A percentile compares a stretch with the other conserved stretches of the same genome.
Evolutionary conservation across 257 asterid genomes (phyloP).

Genomic region (Przewalskia tangutica): DNA sequence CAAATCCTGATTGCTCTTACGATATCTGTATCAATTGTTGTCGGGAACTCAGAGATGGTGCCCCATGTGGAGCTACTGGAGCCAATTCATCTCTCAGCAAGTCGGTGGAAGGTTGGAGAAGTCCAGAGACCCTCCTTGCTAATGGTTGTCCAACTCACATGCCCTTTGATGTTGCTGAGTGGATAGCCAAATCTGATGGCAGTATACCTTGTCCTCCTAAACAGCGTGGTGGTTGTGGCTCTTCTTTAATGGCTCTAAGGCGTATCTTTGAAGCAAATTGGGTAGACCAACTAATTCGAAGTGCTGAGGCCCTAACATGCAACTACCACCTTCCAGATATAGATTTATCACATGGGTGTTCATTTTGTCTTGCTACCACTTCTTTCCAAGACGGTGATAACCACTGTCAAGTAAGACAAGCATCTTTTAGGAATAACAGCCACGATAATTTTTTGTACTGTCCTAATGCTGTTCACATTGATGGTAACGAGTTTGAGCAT

Average conservation of each 20-base stretch:
- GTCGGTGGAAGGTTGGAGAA: conserved; percentile 12
- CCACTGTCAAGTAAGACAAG: conserved; percentile 31
- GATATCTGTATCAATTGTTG: conserved; percentile 75
- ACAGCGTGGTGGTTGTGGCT: conserved; percentile 65
- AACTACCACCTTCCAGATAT: conserved; percentile 26
- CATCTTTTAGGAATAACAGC: conserved; percentile 43
- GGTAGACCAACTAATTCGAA: conserved; percentile 41
- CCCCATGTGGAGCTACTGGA: conserved; percentile 32
- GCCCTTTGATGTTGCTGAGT: conserved; percentile 18
- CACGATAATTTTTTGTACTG: conserved; percentile 54
- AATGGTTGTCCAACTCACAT: conserved; percentile 6
- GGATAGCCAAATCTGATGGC: conserved; percentile 44
- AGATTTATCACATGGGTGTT: conserved; percentile 35
- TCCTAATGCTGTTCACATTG: conserved; percentile 47
- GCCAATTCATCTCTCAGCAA: conserved; percentile 9
- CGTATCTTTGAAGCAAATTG: conserved; percentile 46
- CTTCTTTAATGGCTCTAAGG: conserved; percentile 34
- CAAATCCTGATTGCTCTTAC: conserved; percentile 45
- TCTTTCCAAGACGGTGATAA: conserved; percentile 10
- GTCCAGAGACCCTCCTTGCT: conserved; percentile 14
- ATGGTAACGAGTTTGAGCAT: conserved; percentile 38
- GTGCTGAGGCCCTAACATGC: conserved; percentile 35
- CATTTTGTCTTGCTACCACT: conserved; percentile 19
- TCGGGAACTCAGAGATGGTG: conserved; percentile 52
- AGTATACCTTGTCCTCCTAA: conserved; percentile 68